A percentile compares a stretch with the other conserved stretches of the same genome.
Conservation (phyloP, 1,139 yeast genomes). For the Kodamaea sp. region DNA sequence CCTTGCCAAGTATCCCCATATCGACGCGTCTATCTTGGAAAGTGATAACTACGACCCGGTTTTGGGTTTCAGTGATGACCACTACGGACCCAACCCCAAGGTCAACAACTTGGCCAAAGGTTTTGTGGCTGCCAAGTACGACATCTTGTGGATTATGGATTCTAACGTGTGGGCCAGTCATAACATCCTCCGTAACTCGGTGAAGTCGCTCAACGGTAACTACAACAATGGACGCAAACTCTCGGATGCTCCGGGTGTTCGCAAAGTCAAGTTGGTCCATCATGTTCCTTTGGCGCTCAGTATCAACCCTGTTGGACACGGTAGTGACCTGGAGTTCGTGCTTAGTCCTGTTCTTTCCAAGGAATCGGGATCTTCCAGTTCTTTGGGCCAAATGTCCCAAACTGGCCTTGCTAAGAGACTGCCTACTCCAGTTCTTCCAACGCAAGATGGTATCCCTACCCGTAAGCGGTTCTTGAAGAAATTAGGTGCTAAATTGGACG, state of each 20-base stretch:
- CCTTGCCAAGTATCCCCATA: conserved; percentile 53
- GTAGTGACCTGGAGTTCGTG: conserved; percentile 22
- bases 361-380: conserved; percentile 2
- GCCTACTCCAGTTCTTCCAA: conserved; percentile 1
- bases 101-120: conserved; percentile 85
- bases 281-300: conserved; percentile 74
- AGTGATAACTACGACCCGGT: conserved; percentile 21
- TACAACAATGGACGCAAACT: conserved; percentile 48
- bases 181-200: conserved; percentile 67
- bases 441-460: too few relatives aligned
- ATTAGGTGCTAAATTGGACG: conserved; percentile 76
- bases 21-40: conserved; percentile 61
- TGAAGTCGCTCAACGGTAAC: conserved; percentile 48
- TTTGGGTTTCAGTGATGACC: conserved; percentile 30
- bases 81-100: conserved; percentile 86
- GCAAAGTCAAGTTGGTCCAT: conserved; percentile 71
- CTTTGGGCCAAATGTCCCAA: neutral
- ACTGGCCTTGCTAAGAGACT: neutral
- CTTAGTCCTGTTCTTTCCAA: conserved; percentile 17
- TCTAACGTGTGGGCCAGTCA: conserved; percentile 81
- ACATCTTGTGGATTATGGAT: conserved; percentile 85
- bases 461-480: conserved; percentile 23
- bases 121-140: conserved; percentile 64
- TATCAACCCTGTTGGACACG: conserved; percentile 8
- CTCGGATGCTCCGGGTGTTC: conserved; percentile 13